Evolutionary conservation across 2,329 filamentous ascomycete genomes (phyloP).

Genomic region (Chalaropsis ovoidea): DNA sequence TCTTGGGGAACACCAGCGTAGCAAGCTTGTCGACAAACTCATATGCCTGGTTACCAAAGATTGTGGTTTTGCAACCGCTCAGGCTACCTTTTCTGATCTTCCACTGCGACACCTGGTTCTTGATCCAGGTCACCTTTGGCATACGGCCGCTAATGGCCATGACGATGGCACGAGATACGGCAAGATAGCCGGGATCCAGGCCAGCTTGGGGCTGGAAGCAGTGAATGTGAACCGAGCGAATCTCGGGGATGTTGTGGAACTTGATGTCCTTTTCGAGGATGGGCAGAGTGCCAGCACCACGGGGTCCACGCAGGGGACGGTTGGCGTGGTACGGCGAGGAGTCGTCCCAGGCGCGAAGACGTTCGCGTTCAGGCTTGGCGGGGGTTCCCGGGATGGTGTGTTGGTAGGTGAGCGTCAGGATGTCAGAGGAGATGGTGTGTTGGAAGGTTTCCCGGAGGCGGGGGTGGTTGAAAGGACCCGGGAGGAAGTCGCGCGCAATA

Average conservation of each 20-base stretch:
- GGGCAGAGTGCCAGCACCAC: constrained; percentile 60
- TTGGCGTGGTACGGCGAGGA: constrained; percentile 93
- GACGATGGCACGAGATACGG: constrained; percentile 72
- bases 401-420: constrained; percentile 79
- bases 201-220: constrained; percentile 59
- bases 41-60: constrained; percentile 71
- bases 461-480: constrained; percentile 81
- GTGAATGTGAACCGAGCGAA: constrained; percentile 73
- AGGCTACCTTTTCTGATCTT: constrained; percentile 60
- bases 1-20: constrained; percentile 81
- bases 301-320: constrained; percentile 70
- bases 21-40: constrained; percentile 86
- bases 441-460: constrained; percentile 85
- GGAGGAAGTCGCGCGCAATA: constrained; percentile 74
- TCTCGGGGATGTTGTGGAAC: constrained; percentile 75
- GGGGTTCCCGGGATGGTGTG: constrained; percentile 71
- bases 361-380: constrained; percentile 45
- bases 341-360: constrained; percentile 76
- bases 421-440: constrained; percentile 72
- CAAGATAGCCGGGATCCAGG: constrained; percentile 62
- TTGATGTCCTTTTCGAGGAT: constrained; percentile 63
- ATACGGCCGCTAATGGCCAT: constrained; percentile 77
- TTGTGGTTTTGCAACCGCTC: constrained; percentile 64
- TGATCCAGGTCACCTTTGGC: constrained; percentile 58
- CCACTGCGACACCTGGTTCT: constrained; percentile 64